Conservation (phyloP, 2,329 filamentous ascomycete species). For the Apiospora hydei region DNA sequence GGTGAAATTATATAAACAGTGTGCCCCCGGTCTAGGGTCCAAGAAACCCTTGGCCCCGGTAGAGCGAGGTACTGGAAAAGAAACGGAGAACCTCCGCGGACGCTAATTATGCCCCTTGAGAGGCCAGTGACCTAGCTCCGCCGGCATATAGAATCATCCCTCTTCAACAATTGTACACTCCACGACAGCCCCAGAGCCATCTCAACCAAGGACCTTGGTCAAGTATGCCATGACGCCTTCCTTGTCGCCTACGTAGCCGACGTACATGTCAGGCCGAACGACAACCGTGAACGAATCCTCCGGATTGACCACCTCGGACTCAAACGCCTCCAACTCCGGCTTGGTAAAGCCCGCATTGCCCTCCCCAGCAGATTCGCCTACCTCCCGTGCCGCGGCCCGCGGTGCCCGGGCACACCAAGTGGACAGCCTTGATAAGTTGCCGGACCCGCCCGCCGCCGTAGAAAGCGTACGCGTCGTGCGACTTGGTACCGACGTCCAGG, state of each 20-base stretch:
- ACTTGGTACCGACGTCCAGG: constrained; percentile 31
- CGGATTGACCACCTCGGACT: constrained; percentile 40
- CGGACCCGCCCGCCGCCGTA: neutral
- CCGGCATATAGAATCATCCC: no score
- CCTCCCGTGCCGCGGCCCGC: no score
- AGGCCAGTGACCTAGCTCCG: no score
- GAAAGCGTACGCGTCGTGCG: constrained; percentile 20
- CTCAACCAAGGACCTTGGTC: neutral
- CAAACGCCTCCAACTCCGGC: constrained; percentile 34
- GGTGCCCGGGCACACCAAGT: no score
- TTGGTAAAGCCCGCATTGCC: neutral
- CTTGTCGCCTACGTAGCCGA: constrained; percentile 44
- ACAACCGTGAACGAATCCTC: constrained; percentile 43
- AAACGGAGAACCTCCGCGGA: no score
- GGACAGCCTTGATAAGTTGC: neutral
- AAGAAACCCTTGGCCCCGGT: no score
- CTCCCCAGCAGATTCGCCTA: neutral
- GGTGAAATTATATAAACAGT: neutral
- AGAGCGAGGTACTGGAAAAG: no score
- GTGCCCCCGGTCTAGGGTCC: no score
- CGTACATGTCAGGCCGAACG: constrained; percentile 51
- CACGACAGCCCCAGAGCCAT: neutral
- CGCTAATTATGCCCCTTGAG: no score
- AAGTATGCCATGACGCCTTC: constrained; percentile 39
- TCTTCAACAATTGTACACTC: no score